Conservation (phyloP, 176 grass and related monocot species). For the Oryza rufipogon region DNA sequence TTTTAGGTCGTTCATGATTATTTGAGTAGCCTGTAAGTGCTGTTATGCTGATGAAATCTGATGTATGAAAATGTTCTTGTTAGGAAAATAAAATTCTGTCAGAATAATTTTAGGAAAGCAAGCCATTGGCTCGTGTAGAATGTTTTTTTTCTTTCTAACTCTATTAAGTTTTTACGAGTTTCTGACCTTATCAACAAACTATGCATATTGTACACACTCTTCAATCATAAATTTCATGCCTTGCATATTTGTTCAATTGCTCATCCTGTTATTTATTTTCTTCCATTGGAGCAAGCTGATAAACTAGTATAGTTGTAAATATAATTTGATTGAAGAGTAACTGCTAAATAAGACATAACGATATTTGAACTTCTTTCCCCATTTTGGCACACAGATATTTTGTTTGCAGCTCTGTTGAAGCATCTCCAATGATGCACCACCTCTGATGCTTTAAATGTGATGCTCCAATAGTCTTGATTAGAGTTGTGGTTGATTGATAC, state of each 20-base stretch:
- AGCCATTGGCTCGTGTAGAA: neutral
- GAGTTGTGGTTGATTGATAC: neutral
- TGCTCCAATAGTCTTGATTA: neutral
- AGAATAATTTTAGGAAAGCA: slow-evolving; percentile 8
- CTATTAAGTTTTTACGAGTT: neutral
- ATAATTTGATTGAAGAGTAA: slow-evolving; percentile 29
- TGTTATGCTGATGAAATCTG: neutral
- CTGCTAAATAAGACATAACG: neutral
- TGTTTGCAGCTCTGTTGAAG: neutral
- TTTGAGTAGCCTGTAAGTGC: neutral
- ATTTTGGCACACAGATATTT: neutral
- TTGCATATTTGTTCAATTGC: slow-evolving; percentile 4
- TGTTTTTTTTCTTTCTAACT: neutral
- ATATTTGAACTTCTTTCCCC: neutral
- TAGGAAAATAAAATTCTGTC: slow-evolving; percentile 9
- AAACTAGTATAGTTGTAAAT: slow-evolving; percentile 6
- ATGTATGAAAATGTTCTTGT: slow-evolving; percentile 11
- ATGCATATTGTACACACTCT: slow-evolving; percentile 8
- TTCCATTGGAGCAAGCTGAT: slow-evolving; percentile 11
- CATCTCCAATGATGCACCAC: neutral
- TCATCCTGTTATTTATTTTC: slow-evolving; percentile 12
- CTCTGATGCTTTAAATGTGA: neutral
- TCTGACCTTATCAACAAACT: neutral
- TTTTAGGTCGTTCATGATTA: neutral
- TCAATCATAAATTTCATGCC: neutral